Evolutionary conservation across 305 asterid species (phyloP).

Genomic region (Fraxinus platypoda): DNA sequence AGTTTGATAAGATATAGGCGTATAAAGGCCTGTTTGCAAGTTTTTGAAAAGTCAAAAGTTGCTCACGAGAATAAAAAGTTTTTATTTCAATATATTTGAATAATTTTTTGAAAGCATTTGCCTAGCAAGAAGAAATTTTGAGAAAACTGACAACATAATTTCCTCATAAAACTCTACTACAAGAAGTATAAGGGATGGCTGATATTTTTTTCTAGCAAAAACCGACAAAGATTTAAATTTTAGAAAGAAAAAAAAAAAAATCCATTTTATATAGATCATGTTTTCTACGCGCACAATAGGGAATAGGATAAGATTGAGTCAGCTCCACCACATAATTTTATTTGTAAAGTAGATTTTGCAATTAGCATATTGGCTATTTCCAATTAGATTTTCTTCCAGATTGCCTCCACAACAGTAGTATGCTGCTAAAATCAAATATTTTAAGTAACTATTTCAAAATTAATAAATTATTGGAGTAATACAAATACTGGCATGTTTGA

Average conservation of each 20-base stretch:
- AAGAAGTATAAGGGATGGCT: not conserved
- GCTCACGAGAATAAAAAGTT: too few relatives aligned
- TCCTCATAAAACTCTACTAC: not conserved
- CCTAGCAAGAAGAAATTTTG: not conserved
- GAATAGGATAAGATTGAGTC: not conserved
- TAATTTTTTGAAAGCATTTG: too few relatives aligned
- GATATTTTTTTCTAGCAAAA: not conserved
- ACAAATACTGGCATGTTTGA: too few relatives aligned
- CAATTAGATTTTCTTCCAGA: not conserved
- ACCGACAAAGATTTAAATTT: not conserved
- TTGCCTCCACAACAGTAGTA: not conserved
- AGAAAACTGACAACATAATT: too few relatives aligned
- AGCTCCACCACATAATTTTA: not conserved
- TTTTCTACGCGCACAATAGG: constrained; percentile 29
- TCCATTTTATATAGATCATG: not conserved
- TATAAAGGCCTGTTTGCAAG: too few relatives aligned
- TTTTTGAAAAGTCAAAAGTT: too few relatives aligned
- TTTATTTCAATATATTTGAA: too few relatives aligned
- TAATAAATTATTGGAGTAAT: not conserved
- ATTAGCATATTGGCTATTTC: not conserved
- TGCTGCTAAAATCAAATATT: not conserved
- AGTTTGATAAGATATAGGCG: too few relatives aligned
- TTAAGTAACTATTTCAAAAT: not conserved
- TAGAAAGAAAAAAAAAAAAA: not conserved
- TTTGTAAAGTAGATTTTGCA: not conserved